Percentiles rank a stretch among this genome's conserved stretches.
Conservation (phyloP, 192 early-diverging fungal genomes). For the Spinellus fusiger region DNA sequence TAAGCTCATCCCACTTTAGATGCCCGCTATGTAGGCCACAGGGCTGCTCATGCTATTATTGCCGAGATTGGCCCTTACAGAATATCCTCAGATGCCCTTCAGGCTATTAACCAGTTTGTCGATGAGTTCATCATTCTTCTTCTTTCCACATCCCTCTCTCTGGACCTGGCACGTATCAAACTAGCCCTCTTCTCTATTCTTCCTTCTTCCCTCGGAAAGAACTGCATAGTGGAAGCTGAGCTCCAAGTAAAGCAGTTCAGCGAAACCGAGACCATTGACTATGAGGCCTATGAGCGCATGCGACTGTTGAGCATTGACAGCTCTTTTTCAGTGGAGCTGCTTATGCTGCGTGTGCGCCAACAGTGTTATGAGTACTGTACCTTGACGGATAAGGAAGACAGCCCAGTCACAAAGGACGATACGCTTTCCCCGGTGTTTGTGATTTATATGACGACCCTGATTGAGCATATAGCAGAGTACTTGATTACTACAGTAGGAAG, state of each 20-base stretch:
- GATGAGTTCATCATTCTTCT: slow-evolving; percentile 48
- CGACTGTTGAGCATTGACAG: slow-evolving; percentile 10
- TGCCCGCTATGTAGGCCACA: slow-evolving; percentile 43
- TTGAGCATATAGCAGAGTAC: slow-evolving; percentile 56
- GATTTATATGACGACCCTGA: slow-evolving; percentile 50
- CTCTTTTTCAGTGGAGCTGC: slow-evolving; percentile 23
- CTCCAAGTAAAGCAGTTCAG: slow-evolving; percentile 50
- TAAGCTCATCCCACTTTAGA: not conserved
- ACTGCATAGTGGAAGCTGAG: slow-evolving; percentile 53
- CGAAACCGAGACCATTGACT: slow-evolving; percentile 38
- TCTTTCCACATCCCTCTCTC: slow-evolving; percentile 40
- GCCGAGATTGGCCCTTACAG: slow-evolving; percentile 46
- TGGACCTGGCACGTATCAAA: slow-evolving; percentile 48
- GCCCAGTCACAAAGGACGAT: not conserved
- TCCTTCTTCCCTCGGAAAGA: slow-evolving; percentile 47
- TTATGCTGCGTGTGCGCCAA: slow-evolving; percentile 38
- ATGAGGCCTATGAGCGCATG: slow-evolving; percentile 26
- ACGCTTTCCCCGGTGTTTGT: slow-evolving; percentile 32
- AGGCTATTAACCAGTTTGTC: slow-evolving; percentile 47
- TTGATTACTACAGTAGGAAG: slow-evolving; percentile 43
- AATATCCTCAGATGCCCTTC: slow-evolving; percentile 50
- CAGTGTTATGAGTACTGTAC: slow-evolving; percentile 49
- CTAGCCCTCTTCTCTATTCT: slow-evolving; percentile 34
- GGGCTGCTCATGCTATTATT: slow-evolving; percentile 54
- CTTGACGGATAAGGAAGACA: slow-evolving; percentile 32